Evolutionary conservation across 73 alveolate genomes (phyloP).

Genomic region (Symbiodinium pilosum): DNA sequence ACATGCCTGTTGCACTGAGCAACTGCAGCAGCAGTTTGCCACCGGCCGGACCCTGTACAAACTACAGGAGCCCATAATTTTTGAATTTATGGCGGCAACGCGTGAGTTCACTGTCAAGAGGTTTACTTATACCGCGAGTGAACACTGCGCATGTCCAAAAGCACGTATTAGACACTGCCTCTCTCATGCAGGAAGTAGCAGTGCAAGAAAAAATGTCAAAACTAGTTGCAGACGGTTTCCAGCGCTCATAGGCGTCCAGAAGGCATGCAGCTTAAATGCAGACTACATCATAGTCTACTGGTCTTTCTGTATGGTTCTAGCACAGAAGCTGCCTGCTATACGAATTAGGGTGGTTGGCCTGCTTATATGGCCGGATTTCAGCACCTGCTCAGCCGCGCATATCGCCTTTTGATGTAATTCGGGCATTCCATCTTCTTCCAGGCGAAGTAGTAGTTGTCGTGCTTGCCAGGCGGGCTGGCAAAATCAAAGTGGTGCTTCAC

Average conservation of each 20-base stretch:
- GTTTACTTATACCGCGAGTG: not conserved
- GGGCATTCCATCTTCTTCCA: conserved; percentile 65
- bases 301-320: not conserved
- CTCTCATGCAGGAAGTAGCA: not conserved
- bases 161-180: not conserved
- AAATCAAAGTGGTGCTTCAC: not conserved
- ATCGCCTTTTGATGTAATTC: conserved; percentile 21
- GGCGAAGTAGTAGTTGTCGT: conserved; percentile 85
- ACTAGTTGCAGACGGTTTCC: not conserved
- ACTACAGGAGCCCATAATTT: too few relatives aligned
- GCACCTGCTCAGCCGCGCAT: conserved; percentile 39
- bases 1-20: not conserved
- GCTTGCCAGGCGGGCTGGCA: conserved; percentile 29
- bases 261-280: not conserved
- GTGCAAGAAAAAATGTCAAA: not conserved
- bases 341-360: not conserved
- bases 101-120: not conserved
- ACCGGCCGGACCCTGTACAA: too few relatives aligned
- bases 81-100: too few relatives aligned
- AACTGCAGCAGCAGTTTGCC: too few relatives aligned
- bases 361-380: conserved; percentile 4
- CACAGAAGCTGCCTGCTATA: not conserved
- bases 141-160: not conserved
- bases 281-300: not conserved
- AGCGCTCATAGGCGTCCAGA: not conserved